Evolutionary conservation across 495 filamentous ascomycete genomes (phyloP), one percentile per base, ranked within the genome.

Genomic region (Cladorrhinum samala): DNA sequence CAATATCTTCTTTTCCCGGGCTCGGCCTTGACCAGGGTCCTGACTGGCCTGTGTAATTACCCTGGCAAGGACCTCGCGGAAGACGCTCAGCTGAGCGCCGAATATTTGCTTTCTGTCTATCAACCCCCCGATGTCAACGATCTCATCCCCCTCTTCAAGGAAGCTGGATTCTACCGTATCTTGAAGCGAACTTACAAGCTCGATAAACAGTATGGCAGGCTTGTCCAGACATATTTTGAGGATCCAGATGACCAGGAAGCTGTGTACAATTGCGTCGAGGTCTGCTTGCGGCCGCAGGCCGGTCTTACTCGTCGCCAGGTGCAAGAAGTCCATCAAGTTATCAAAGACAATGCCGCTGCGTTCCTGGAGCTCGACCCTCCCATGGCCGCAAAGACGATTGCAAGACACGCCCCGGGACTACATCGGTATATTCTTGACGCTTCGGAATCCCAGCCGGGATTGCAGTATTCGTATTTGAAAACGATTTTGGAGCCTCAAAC

Each of bases 1-100:
- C 91, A 96, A 65, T 96, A 95, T 61, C 87, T 98, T 58, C 78
- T 96, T 27, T 81, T 98, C 52, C 83, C 93, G 0, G 93, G 91
- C 46, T 87, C 87, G 7, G 85, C 86, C 8, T 77, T 97, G 1
- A 86, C 92, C 59, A 84, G 83, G 41, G 84, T 96, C 36, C 75
- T 98, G 39, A 72, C 81, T 8, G 87, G 89, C 6, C 75, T 98
- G 33, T 98, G 93, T 72, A 78, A 84, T 54, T 94, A 87, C 58
- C 89, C 93, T 1, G 82, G 80, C 6, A 72, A 76, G 33, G 90
- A 93, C 52, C 77, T 96, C 61, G 85, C 86, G 17, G 92, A 96
- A 42, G 93, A 97, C 67, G 95, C 92, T 53, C 91, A 98, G 71
- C 77, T 98, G 36, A 96, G 92, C 63, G 85, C 89, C 2, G 93